These are phyloP conservation scores for Prototheca wickerhamii DNA, from an alignment of 163 green algal genomes.

Conservation along the genomic window DNA sequence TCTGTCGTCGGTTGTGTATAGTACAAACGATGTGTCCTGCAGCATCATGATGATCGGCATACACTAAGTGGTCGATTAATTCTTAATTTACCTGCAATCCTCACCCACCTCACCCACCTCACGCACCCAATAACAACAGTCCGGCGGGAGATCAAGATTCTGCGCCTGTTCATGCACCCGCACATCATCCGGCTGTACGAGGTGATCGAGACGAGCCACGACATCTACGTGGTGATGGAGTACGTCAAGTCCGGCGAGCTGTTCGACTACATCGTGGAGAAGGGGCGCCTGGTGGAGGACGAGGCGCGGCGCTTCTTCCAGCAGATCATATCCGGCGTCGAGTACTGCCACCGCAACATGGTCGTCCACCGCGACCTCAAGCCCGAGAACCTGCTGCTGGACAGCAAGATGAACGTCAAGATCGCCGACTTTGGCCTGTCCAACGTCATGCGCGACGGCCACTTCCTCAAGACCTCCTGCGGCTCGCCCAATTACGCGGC, in stretches of 20 bases:
- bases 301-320: constrained; percentile 98
- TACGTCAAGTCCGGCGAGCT: constrained; percentile 97
- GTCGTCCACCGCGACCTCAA: constrained; percentile 81
- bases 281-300: constrained; percentile 91
- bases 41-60: no score
- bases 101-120: background rate
- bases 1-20: no score
- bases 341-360: constrained; percentile 98
- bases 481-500: constrained; percentile 97
- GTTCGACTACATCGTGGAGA: constrained; percentile 99
- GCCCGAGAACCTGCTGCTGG: constrained; percentile 96
- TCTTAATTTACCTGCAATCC: constrained; percentile 5
- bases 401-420: constrained; percentile 76
- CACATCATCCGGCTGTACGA: constrained; percentile 99
- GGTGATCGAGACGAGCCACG: constrained; percentile 89
- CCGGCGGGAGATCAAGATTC: constrained; percentile 94
- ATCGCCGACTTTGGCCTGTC: constrained; percentile 60
- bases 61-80: no score
- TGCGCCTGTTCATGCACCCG: constrained; percentile 98
- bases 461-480: constrained; percentile 98
- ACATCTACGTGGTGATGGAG: constrained; percentile 99
- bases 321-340: constrained; percentile 92
- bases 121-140: constrained; percentile 45
- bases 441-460: constrained; percentile 97
- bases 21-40: no score